A percentile compares a stretch with the other conserved stretches of the same genome.
Conservation (phyloP, 352 stramenopile genomes). For the Globisporangium alternatum region DNA sequence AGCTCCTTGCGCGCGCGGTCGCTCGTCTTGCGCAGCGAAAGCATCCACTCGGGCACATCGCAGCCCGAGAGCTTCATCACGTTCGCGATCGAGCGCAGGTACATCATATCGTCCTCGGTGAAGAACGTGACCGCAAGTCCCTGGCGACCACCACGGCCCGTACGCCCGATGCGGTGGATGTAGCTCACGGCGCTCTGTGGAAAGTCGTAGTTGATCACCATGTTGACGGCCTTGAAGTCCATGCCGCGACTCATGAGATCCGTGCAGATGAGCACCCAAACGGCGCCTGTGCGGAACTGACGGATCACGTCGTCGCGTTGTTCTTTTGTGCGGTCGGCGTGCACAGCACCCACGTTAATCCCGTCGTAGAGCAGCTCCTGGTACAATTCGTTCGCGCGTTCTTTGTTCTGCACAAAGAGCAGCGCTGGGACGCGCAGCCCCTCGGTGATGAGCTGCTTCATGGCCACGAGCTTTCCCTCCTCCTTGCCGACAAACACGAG, state of each 20-base stretch:
- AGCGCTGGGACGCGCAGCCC: slow-evolving; percentile 95
- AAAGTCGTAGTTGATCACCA: slow-evolving; percentile 99
- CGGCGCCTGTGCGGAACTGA: slow-evolving; percentile 94
- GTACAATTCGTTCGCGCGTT: slow-evolving; percentile 97
- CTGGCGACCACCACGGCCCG: slow-evolving; percentile 89
- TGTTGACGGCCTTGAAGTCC: slow-evolving; percentile 99
- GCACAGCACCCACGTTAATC: slow-evolving; percentile 97
- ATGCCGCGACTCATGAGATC: slow-evolving; percentile 98
- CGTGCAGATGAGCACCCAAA: slow-evolving; percentile 99
- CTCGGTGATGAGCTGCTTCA: slow-evolving; percentile 89
- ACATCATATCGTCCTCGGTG: slow-evolving; percentile 94
- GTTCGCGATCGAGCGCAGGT: slow-evolving; percentile 96
- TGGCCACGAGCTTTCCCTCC: slow-evolving; percentile 98
- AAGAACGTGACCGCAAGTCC: slow-evolving; percentile 97
- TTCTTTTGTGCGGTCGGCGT: slow-evolving; percentile 92
- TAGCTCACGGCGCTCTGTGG: slow-evolving; percentile 94
- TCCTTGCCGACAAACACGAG: slow-evolving; percentile 99
- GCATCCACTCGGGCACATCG: slow-evolving; percentile 98
- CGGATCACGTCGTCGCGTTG: slow-evolving; percentile 94
- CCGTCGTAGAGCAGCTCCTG: slow-evolving; percentile 97
- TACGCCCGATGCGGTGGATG: slow-evolving; percentile 97
- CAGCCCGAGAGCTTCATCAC: slow-evolving; percentile 98
- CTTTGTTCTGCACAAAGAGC: slow-evolving; percentile 99
- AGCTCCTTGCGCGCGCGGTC: slow-evolving; percentile 66
- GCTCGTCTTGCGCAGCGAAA: slow-evolving; percentile 92